Base-by-base conservation (phyloP, 495 filamentous ascomycete genomes). In the Xylaria acuta region DNA sequence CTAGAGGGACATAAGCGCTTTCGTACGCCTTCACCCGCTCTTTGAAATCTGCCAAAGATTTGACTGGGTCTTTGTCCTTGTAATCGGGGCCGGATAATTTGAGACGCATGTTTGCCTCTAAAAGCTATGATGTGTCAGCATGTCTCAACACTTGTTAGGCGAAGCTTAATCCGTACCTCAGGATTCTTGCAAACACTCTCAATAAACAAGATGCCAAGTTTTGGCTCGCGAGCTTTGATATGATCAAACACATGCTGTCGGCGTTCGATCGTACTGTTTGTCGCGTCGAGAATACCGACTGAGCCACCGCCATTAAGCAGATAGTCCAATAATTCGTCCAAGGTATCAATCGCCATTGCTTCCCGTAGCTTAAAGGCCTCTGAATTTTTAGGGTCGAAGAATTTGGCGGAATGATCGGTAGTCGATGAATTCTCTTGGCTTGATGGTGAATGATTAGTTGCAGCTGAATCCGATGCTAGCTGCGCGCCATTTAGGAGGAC, bases 41-140 rank as follows among this genome's bases (percentile, higher is more conserved):
- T 82, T 93, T 97, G 84, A 99, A 99, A 80, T 99, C 96, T 32
- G 86, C 91, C 40, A 98, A 84, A 0, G 96, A 93, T 72, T 88
- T 88, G 45, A 88, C 81, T 1, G 96, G 95, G 79, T 99, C 96
- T 77, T 97, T 94, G 73, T 92, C 93, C 76, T 92, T 94, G 84
- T 99, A 99, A 80, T 99, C 96, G 2, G 96, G 96, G 3, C 96
- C 96, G 59, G 92, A 94, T n/a, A 99, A 90, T 82, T 99, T 99
- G 69, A 99, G 82, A 25, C 94, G 93, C 95, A 98, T 99, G 75
- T 99, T 99, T 18, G 94, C 92, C 79, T 98, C 96, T 47, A 99
- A 86, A 47, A 99, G 85, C 77, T 88, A 53, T 53, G 66, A 72
- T 62, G 43, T 72, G 68, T 64, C 41, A 58, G 62, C 22, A 62